phyloP scores from a whole-genome alignment of 345 rosid species.

The Garcia nutans region DNA sequence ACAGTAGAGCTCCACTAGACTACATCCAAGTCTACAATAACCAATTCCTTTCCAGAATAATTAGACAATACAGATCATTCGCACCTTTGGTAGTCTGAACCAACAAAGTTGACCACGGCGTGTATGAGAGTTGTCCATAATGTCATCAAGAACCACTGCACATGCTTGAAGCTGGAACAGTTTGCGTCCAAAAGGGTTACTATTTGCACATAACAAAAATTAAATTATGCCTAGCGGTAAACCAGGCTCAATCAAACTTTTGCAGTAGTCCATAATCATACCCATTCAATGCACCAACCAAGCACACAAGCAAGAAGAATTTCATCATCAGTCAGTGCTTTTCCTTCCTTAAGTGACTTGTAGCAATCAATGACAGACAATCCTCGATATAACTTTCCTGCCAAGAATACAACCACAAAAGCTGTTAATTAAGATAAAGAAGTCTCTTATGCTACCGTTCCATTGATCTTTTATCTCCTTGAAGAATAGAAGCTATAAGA shows the following conservation, averaged over 20 bases:
- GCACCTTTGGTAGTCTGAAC: slow-evolving; percentile 74
- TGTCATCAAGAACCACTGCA: slow-evolving; percentile 78
- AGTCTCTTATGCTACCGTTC: not conserved
- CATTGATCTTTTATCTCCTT: not conserved
- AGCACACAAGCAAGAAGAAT: slow-evolving; percentile 63
- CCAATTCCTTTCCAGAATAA: not conserved
- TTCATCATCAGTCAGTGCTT: slow-evolving; percentile 56
- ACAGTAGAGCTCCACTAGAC: not conserved
- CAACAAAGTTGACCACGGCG: slow-evolving; percentile 90
- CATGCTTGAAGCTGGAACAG: slow-evolving; percentile 73
- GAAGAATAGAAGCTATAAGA: not conserved
- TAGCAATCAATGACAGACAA: slow-evolving; percentile 78
- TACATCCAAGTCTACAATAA: not conserved
- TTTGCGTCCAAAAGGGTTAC: slow-evolving; percentile 9
- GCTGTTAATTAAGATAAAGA: not conserved
- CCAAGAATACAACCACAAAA: not conserved
- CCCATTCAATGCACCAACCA: slow-evolving; percentile 94
- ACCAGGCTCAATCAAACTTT: not conserved
- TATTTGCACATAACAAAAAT: slow-evolving; percentile 3
- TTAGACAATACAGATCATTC: not conserved
- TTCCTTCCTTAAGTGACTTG: slow-evolving; percentile 58
- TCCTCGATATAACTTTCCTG: slow-evolving; percentile 88
- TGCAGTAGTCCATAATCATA: slow-evolving; percentile 24
- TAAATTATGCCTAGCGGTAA: not conserved
- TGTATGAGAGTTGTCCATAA: slow-evolving; percentile 77